Evolutionary conservation across 1,284 basidiomycete genomes (phyloP).

Genomic region (Cryptococcus sp.): DNA sequence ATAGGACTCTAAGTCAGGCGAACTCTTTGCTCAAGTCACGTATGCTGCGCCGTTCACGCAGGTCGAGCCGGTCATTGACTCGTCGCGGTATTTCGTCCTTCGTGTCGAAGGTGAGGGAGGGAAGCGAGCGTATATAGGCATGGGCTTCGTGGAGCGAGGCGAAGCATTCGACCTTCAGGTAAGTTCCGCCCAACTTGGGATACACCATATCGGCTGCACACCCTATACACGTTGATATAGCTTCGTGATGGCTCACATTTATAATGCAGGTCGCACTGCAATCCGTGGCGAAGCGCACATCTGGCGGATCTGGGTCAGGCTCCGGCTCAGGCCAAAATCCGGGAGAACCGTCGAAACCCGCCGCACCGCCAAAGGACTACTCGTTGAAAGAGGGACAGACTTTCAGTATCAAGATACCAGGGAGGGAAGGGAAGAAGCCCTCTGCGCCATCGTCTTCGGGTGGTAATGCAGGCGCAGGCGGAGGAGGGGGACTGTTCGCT

Average conservation of each 20-base stretch:
- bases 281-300: slow-evolving; percentile 80
- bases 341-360: slow-evolving; percentile 54
- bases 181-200: slow-evolving; percentile 8
- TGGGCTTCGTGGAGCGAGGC: slow-evolving; percentile 87
- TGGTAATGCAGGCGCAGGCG: slow-evolving; percentile 11
- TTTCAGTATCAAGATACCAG: slow-evolving; percentile 87
- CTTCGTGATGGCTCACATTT: slow-evolving; percentile 1
- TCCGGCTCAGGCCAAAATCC: slow-evolving; percentile 51
- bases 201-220: background rate
- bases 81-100: slow-evolving; percentile 92
- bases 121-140: slow-evolving; percentile 86
- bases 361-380: slow-evolving; percentile 89
- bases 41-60: slow-evolving; percentile 76
- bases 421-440: slow-evolving; percentile 52
- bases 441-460: slow-evolving; percentile 2
- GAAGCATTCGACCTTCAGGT: slow-evolving; percentile 85
- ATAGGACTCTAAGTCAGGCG: slow-evolving; percentile 49
- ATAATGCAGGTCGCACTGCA: slow-evolving; percentile 74
- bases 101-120: slow-evolving; percentile 80
- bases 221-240: background rate
- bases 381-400: slow-evolving; percentile 95
- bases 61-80: slow-evolving; percentile 94
- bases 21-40: slow-evolving; percentile 82
- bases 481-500: slow-evolving; percentile 39
- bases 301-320: slow-evolving; percentile 42